These are phyloP conservation scores for Coelastrella sp. DNA, from an alignment of 139 green algal genomes.

Conservation along the genomic window DNA sequence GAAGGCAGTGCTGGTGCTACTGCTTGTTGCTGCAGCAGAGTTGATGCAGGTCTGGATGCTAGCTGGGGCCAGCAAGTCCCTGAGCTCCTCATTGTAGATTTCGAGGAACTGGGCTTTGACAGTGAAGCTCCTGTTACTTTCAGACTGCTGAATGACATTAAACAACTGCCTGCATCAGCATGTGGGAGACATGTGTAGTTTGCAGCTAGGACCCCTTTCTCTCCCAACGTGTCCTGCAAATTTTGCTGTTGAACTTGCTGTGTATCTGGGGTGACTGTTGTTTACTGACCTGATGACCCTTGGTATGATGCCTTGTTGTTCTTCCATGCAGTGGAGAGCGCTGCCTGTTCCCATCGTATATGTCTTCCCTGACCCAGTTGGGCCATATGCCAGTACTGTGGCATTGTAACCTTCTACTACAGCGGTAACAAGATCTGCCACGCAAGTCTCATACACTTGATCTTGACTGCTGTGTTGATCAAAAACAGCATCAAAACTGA, in stretches of 20 bases:
- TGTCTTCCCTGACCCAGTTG: conserved; percentile 60
- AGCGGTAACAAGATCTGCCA: conserved; percentile 77
- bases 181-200: no score
- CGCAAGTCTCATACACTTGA: conserved; percentile 14
- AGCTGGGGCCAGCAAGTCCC: conserved; percentile 59
- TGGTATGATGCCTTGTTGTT: conserved; percentile 83
- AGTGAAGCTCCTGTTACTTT: conserved; percentile 71
- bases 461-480: conserved; percentile 1
- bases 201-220: no score
- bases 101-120: conserved; percentile 87
- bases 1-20: background rate
- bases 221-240: no score
- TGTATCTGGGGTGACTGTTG: no score
- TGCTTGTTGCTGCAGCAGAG: background rate
- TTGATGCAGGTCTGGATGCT: background rate
- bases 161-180: conserved; percentile 28
- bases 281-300: conserved; percentile 77
- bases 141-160: background rate
- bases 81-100: conserved; percentile 91
- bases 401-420: conserved; percentile 89
- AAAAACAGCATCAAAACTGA: conserved; percentile 33
- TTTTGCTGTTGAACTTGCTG: no score
- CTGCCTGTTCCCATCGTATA: conserved; percentile 39
- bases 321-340: conserved; percentile 49
- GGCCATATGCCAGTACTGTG: conserved; percentile 86